Evolutionary conservation across 2,329 filamentous ascomycete species (phyloP).

Genomic region (Thermothelomyces thermophilus): DNA sequence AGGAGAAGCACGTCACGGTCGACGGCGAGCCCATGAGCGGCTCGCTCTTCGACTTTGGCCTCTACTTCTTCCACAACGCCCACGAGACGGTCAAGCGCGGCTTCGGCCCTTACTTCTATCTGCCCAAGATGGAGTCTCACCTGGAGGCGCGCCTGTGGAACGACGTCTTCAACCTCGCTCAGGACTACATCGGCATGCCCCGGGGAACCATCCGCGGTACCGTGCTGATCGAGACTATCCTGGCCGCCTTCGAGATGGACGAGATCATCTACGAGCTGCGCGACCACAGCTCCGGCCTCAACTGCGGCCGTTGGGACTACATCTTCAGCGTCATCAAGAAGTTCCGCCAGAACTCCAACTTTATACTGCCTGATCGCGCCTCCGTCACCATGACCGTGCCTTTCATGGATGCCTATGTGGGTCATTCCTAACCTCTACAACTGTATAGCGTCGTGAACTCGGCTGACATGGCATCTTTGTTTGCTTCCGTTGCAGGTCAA

Average conservation of each 20-base stretch:
- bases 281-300: conserved; percentile 91
- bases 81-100: conserved; percentile 78
- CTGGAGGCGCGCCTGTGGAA: conserved; percentile 98
- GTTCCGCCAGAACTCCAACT: conserved; percentile 90
- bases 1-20: conserved; percentile 96
- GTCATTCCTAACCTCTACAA: conserved; percentile 7
- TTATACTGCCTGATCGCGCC: conserved; percentile 86
- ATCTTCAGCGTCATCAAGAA: conserved; percentile 99
- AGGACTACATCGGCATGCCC: conserved; percentile 85
- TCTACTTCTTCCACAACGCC: conserved; percentile 99
- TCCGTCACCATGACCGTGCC: conserved; percentile 95
- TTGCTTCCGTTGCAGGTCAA: conserved; percentile 49
- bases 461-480: conserved; percentile 2
- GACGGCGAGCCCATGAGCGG: conserved; percentile 93
- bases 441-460: background rate
- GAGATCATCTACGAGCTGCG: conserved; percentile 99
- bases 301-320: conserved; percentile 99
- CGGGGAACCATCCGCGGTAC: conserved; percentile 91
- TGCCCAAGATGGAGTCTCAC: conserved; percentile 97
- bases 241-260: conserved; percentile 98
- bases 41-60: conserved; percentile 90
- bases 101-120: conserved; percentile 91
- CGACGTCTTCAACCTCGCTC: conserved; percentile 90
- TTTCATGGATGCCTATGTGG: conserved; percentile 89
- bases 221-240: conserved; percentile 95